phyloP scores from a whole-genome alignment of 2,329 filamentous ascomycete genomes.

The Cladophialophora yegresii region DNA sequence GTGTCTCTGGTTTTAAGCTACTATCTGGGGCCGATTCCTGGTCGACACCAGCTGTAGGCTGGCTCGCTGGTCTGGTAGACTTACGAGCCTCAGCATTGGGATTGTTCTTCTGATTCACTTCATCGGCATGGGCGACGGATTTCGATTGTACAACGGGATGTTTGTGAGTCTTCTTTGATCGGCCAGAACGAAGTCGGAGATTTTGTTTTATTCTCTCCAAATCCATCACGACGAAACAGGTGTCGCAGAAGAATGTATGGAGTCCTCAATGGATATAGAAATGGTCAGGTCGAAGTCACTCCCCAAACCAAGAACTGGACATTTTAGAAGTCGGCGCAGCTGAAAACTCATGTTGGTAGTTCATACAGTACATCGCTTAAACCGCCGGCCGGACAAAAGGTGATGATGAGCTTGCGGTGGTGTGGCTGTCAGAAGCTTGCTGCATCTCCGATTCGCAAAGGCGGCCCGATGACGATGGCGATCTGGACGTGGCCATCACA shows the following conservation, averaged over 20 bases:
- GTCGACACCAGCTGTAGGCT: background rate
- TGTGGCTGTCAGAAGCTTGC: slow-evolving; percentile 47
- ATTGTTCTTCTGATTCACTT: slow-evolving; percentile 3
- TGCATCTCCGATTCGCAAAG: slow-evolving; percentile 17
- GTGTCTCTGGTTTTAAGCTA: background rate
- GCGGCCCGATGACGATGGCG: slow-evolving; percentile 12
- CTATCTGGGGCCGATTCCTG: background rate
- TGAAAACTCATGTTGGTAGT: background rate
- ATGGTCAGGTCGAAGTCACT: background rate
- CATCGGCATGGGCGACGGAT: background rate
- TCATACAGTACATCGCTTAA: background rate
- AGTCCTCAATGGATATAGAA: background rate
- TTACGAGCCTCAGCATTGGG: background rate
- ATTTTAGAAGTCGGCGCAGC: background rate
- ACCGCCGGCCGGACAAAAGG: background rate
- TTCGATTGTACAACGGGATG: slow-evolving; percentile 3
- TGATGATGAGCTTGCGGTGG: slow-evolving; percentile 50
- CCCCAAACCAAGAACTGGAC: background rate
- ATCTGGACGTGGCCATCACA: background rate
- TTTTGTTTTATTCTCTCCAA: slow-evolving; percentile 36
- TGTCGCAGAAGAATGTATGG: background rate
- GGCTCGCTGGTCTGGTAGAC: slow-evolving; percentile 1
- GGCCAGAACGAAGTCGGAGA: slow-evolving; percentile 35
- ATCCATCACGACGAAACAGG: slow-evolving; percentile 28
- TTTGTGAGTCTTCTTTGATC: slow-evolving; percentile 31